Conservation (phyloP, 352 stramenopile species). For the Phytopythium vexans region DNA sequence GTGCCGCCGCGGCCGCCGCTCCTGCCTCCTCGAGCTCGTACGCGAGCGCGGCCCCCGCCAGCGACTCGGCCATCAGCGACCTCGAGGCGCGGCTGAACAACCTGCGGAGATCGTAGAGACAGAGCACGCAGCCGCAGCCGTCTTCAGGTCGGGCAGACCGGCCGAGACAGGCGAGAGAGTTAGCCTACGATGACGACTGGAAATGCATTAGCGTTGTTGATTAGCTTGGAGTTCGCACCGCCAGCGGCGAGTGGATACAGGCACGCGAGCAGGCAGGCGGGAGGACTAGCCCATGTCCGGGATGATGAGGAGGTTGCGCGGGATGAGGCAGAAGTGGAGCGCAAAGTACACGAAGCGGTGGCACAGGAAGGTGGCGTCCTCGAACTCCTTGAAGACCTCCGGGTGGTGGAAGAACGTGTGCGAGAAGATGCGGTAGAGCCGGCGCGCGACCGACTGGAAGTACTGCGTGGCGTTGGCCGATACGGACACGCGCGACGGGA, state of each 20-base stretch:
- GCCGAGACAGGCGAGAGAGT: background rate
- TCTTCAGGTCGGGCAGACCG: background rate
- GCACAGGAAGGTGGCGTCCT: slow-evolving; percentile 73
- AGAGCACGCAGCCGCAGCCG: too few species aligned
- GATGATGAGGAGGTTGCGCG: slow-evolving; percentile 82
- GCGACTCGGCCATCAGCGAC: slow-evolving; percentile 91
- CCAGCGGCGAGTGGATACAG: background rate
- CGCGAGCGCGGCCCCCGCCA: background rate
- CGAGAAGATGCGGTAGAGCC: slow-evolving; percentile 84
- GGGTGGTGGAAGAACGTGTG: slow-evolving; percentile 84
- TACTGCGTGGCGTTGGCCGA: slow-evolving; percentile 81
- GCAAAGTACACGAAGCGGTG: slow-evolving; percentile 85
- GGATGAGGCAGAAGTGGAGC: slow-evolving; percentile 75
- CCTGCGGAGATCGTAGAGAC: slow-evolving; percentile 72
- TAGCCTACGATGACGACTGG: background rate
- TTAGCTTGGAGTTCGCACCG: too few species aligned
- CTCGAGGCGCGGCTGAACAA: slow-evolving; percentile 98
- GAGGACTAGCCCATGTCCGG: slow-evolving; percentile 51
- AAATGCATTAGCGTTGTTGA: too few species aligned
- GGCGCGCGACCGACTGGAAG: slow-evolving; percentile 79
- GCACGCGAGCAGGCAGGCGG: too few species aligned
- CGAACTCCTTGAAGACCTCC: slow-evolving; percentile 70
- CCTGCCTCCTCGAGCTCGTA: too few species aligned
- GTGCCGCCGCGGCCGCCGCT: slow-evolving; percentile 11
- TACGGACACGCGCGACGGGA: slow-evolving; percentile 74